Evolutionary conservation across 768 basidiomycete genomes (phyloP).

Genomic region (Boletus speciosus): DNA sequence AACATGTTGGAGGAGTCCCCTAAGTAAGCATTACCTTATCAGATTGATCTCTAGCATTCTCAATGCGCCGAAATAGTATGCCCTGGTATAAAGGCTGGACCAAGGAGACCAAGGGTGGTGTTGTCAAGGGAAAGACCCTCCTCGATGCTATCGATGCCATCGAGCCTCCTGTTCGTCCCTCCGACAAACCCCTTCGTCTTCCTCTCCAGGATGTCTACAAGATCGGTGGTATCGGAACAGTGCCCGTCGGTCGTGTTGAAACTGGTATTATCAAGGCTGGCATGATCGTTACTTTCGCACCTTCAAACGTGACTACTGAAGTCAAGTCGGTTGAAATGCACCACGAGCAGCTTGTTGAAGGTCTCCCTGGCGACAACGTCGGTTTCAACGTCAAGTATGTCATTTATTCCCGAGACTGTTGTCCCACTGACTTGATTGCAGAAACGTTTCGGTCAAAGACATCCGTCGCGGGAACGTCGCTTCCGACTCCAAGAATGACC

Average conservation of each 20-base stretch:
- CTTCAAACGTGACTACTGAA: slow-evolving; percentile 98
- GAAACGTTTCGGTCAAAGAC: slow-evolving; percentile 99
- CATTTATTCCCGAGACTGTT: slow-evolving; percentile 3
- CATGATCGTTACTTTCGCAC: slow-evolving; percentile 98
- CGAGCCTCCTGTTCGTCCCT: slow-evolving; percentile 93
- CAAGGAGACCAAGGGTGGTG: slow-evolving; percentile 92
- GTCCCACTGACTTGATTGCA: slow-evolving; percentile 29
- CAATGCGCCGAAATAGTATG: slow-evolving; percentile 60
- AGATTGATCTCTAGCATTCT: slow-evolving; percentile 9
- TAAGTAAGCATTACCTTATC: slow-evolving; percentile 57
- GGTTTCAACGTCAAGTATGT: slow-evolving; percentile 96
- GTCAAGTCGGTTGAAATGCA: slow-evolving; percentile 99
- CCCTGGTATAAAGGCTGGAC: slow-evolving; percentile 99
- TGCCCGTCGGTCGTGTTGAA: slow-evolving; percentile 99
- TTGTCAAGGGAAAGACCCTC: slow-evolving; percentile 96
- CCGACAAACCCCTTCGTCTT: slow-evolving; percentile 99
- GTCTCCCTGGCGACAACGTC: slow-evolving; percentile 98
- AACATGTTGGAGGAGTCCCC: slow-evolving; percentile 99
- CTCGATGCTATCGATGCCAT: slow-evolving; percentile 99
- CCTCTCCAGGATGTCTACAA: slow-evolving; percentile 99
- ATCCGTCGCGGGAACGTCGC: slow-evolving; percentile 99
- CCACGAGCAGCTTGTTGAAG: slow-evolving; percentile 94
- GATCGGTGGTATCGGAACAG: slow-evolving; percentile 99
- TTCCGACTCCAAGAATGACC: slow-evolving; percentile 99
- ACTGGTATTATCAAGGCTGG: slow-evolving; percentile 99